These are phyloP conservation scores for Bretziella fagacearum DNA, from an alignment of 2,329 filamentous ascomycete genomes.

Conservation along the genomic window DNA sequence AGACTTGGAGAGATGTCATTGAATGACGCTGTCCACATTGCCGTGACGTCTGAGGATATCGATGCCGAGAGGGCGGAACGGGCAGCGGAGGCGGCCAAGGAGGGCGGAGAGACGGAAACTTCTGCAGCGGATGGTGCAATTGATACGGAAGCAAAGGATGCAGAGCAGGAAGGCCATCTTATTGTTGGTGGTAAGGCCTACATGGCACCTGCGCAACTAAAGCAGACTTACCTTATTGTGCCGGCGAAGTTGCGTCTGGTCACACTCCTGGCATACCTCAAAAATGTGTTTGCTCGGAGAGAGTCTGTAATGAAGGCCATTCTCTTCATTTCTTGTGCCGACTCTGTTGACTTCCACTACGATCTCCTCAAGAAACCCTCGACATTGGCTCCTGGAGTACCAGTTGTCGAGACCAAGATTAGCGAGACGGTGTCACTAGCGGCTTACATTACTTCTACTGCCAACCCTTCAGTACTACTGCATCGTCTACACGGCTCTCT, in stretches of 20 bases:
- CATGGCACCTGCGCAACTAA: conserved; percentile 77
- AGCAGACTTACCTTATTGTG: conserved; percentile 76
- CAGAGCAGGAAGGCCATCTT: conserved; percentile 2
- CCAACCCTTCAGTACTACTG: conserved; percentile 56
- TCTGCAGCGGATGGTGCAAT: conserved; percentile 3
- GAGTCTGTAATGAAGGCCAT: conserved; percentile 94
- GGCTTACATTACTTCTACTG: conserved; percentile 54
- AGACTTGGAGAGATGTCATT: conserved; percentile 86
- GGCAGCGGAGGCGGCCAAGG: conserved; percentile 23
- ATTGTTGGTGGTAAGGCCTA: conserved; percentile 31
- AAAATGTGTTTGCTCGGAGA: conserved; percentile 71
- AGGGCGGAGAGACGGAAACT: neutral
- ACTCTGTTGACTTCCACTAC: conserved; percentile 94
- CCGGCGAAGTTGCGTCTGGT: conserved; percentile 84
- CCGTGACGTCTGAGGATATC: conserved; percentile 41
- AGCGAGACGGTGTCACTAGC: conserved; percentile 50
- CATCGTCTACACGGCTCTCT: conserved; percentile 87
- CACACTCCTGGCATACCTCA: conserved; percentile 67
- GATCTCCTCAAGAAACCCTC: conserved; percentile 42
- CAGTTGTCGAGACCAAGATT: conserved; percentile 20
- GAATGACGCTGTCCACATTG: conserved; percentile 78
- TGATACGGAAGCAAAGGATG: conserved; percentile 7
- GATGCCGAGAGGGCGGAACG: conserved; percentile 20
- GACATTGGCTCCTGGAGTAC: conserved; percentile 17
- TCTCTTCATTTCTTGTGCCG: conserved; percentile 89